Evolutionary conservation across 495 filamentous ascomycete genomes (phyloP).

Genomic region (Neurospora sp.): DNA sequence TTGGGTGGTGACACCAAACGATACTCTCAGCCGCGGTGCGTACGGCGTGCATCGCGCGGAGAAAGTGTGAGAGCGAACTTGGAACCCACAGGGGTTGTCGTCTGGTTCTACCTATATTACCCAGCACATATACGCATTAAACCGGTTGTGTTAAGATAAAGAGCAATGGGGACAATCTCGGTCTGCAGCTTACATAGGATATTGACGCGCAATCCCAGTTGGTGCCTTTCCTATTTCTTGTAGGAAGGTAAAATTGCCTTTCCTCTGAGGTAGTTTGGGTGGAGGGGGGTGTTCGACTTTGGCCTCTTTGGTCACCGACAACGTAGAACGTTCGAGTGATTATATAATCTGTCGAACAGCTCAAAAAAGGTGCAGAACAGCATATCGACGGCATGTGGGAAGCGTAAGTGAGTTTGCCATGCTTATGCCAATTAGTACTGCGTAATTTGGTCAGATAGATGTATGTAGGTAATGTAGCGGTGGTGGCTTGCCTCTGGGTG

Average conservation of each 20-base stretch:
- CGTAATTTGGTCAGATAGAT: neutral
- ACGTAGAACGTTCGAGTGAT: neutral
- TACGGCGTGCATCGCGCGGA: neutral
- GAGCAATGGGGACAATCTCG: constrained; percentile 26
- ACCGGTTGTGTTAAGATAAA: constrained; percentile 23
- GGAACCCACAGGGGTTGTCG: constrained; percentile 13
- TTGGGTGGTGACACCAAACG: neutral
- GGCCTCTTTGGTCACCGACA: neutral
- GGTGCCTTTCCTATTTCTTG: neutral
- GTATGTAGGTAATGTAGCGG: neutral
- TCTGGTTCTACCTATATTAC: constrained; percentile 31
- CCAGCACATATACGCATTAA: constrained; percentile 33
- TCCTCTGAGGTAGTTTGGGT: neutral
- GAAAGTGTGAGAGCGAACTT: constrained; percentile 3
- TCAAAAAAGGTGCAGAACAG: neutral
- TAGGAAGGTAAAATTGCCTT: neutral
- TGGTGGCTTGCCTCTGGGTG: neutral
- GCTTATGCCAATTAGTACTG: neutral
- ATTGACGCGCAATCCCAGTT: constrained; percentile 13
- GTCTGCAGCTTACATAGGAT: constrained; percentile 22
- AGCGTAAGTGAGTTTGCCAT: neutral
- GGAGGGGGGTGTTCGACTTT: neutral
- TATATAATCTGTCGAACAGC: neutral
- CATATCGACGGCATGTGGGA: neutral
- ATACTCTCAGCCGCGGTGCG: neutral